Base-by-base conservation (phyloP, 805 yeast genomes). In the Scheffersomyces amazonensis region DNA sequence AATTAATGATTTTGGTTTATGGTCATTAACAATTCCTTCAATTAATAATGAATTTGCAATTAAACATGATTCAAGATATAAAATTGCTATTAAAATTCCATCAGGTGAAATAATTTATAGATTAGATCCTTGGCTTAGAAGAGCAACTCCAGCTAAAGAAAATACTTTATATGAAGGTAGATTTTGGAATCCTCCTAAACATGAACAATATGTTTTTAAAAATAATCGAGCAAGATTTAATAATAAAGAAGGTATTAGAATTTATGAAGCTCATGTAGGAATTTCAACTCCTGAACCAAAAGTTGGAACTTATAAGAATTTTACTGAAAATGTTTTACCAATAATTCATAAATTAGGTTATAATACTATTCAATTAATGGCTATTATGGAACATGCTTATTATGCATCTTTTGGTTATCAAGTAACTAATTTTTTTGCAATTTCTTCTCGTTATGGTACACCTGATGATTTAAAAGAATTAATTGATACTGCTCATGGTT, bases 331-430 rank as follows among this genome's bases (percentile, higher is more conserved):
- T 47, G 73, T 89, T 10, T 73, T 91, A 44, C 98, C 98, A n/a
- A 73, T 83, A 32, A 87, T 91, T 49, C 80, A 80, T 49, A 78
- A 83, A 45, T 72, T 90, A 42, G 97, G 97, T 25, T 91, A 91
- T 62, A 88, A 93, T 60, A 81, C 96, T 4, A 84, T 91, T 51
- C 99, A 91, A 64, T 72, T 91, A 55, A 91, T 91, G 99, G 97
- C 99, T 0, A 76, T 91, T 31, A 91, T 91, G 99, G 99, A 91
- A 63, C 99, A 91, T 60, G 98, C 99, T 1, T 91, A 91, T 59
- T 91, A 91, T 60, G 99, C 97, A 1, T 87, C 96, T 2, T 91
- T 91, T 59, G 99, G 99, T n/a, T 91, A 91, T 60, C 99, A 91
- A 62, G 81, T 91, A 19, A 90, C 98, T 16, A 86, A 83, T 42